Evolutionary conservation across 2,329 filamentous ascomycete genomes (phyloP).

Genomic region (Ceratocystis ficicola): DNA sequence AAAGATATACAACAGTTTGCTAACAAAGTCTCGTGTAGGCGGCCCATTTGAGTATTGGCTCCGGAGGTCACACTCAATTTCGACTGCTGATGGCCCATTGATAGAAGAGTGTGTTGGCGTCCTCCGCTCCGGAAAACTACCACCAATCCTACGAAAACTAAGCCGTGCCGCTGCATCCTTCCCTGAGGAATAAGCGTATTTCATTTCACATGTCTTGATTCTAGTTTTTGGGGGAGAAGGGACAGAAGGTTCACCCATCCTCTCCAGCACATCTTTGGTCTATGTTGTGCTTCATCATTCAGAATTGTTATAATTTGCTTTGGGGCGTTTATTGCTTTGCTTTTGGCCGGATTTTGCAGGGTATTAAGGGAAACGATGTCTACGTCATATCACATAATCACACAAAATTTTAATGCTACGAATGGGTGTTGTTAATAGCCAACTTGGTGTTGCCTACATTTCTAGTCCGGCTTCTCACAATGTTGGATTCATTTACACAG

Average conservation of each 20-base stretch:
- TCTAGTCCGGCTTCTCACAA: not conserved
- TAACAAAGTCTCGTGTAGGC: conserved; percentile 25
- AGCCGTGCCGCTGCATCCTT: conserved; percentile 30
- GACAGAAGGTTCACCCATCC: not conserved
- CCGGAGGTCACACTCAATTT: conserved; percentile 32
- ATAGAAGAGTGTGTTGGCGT: conserved; percentile 31
- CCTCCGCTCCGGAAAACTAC: conserved; percentile 31
- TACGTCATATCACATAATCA: conserved; percentile 15
- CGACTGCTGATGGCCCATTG: conserved; percentile 28
- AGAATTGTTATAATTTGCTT: conserved; percentile 1
- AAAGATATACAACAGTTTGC: not conserved
- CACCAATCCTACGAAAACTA: conserved; percentile 29
- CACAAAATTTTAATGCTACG: conserved; percentile 2
- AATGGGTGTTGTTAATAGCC: not conserved
- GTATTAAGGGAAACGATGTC: conserved; percentile 7
- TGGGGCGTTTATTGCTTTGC: conserved; percentile 13
- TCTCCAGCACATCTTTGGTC: conserved; percentile 8
- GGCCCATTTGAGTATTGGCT: conserved; percentile 40
- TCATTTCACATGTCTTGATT: not conserved
- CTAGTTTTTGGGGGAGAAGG: not conserved
- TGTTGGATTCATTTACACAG: too few relatives aligned
- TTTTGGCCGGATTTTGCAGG: conserved; percentile 1
- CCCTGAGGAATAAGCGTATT: conserved; percentile 24
- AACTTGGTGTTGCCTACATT: not conserved
- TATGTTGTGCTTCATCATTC: not conserved